phyloP scores from a whole-genome alignment of 2,329 filamentous ascomycete genomes.

The Colletotrichum sp. region DNA sequence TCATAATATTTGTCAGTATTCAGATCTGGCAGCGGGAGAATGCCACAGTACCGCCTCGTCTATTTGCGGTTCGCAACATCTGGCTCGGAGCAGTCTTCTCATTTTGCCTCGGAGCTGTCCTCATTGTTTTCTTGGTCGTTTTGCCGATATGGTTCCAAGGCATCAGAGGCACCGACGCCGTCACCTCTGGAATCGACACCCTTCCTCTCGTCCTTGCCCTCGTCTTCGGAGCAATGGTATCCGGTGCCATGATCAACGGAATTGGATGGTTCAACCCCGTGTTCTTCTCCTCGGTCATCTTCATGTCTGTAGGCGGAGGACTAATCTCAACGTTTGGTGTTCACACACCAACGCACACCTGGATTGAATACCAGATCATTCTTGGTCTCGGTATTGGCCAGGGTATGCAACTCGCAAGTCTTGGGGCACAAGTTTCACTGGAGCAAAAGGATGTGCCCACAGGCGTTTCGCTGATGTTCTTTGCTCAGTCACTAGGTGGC shows the following conservation, averaged over 20 bases:
- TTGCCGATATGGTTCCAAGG: slow-evolving; percentile 57
- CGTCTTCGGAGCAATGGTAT: slow-evolving; percentile 35
- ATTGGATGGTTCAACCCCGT: slow-evolving; percentile 50
- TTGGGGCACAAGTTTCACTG: slow-evolving; percentile 50
- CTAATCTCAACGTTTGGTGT: slow-evolving; percentile 46
- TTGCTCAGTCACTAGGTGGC: slow-evolving; percentile 46
- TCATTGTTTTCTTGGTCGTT: slow-evolving; percentile 29
- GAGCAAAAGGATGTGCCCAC: slow-evolving; percentile 45
- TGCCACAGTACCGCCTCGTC: slow-evolving; percentile 51
- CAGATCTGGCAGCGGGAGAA: slow-evolving; percentile 47
- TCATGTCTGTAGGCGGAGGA: slow-evolving; percentile 40
- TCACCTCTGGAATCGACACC: slow-evolving; percentile 42
- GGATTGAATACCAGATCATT: slow-evolving; percentile 49
- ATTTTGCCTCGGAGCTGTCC: slow-evolving; percentile 36
- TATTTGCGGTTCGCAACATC: slow-evolving; percentile 49
- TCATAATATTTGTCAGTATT: slow-evolving; percentile 29
- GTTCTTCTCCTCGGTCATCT: slow-evolving; percentile 39
- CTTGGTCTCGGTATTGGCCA: slow-evolving; percentile 46
- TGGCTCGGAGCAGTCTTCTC: slow-evolving; percentile 37
- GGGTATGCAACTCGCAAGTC: slow-evolving; percentile 45
- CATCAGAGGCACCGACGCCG: slow-evolving; percentile 43
- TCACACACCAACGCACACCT: slow-evolving; percentile 36
- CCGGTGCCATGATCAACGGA: slow-evolving; percentile 37
- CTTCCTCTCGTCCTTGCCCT: slow-evolving; percentile 42
- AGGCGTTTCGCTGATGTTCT: slow-evolving; percentile 49